A percentile compares a stretch with the other conserved stretches of the same genome.
phyloP scores from a whole-genome alignment of 257 asterid species.

The Mentha longifolia region DNA sequence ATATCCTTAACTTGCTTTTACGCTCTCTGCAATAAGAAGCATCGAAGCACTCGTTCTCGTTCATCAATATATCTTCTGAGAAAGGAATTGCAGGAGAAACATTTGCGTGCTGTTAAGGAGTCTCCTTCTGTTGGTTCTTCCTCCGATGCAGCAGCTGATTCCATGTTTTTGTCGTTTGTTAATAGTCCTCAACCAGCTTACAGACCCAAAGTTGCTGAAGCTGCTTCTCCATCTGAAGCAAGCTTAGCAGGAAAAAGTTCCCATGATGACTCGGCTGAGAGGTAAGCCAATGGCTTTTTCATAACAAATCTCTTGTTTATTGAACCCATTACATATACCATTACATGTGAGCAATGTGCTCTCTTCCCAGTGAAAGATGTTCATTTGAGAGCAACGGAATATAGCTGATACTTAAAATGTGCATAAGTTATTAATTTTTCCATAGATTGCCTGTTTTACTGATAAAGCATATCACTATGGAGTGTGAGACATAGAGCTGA shows the following conservation, averaged over 20 bases:
- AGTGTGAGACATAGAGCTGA: slow-evolving; percentile 6
- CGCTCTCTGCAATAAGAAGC: slow-evolving; percentile 74
- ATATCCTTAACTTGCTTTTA: slow-evolving; percentile 56
- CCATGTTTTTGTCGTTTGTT: slow-evolving; percentile 72
- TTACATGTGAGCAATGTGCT: not conserved
- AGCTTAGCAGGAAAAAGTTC: slow-evolving; percentile 44
- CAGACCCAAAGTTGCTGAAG: slow-evolving; percentile 45
- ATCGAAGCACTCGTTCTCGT: slow-evolving; percentile 50
- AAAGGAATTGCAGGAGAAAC: slow-evolving; percentile 70
- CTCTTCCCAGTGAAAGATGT: slow-evolving; percentile 11
- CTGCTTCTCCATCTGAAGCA: slow-evolving; percentile 46
- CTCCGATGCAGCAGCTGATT: slow-evolving; percentile 57
- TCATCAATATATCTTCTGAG: slow-evolving; percentile 60
- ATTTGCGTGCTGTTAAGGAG: slow-evolving; percentile 50
- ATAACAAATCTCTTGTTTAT: slow-evolving; percentile 7
- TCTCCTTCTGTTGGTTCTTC: slow-evolving; percentile 53
- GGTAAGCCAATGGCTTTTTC: slow-evolving; percentile 48
- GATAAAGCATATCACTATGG: not conserved
- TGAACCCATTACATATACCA: not conserved
- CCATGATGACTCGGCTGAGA: slow-evolving; percentile 47
- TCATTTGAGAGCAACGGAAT: not conserved
- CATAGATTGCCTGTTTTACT: not conserved
- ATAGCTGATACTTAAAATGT: slow-evolving; percentile 11
- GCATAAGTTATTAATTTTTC: not conserved
- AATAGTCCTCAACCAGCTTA: slow-evolving; percentile 51